Evolutionary conservation across 495 filamentous ascomycete genomes (phyloP).

Genomic region (Collariella sp.): DNA sequence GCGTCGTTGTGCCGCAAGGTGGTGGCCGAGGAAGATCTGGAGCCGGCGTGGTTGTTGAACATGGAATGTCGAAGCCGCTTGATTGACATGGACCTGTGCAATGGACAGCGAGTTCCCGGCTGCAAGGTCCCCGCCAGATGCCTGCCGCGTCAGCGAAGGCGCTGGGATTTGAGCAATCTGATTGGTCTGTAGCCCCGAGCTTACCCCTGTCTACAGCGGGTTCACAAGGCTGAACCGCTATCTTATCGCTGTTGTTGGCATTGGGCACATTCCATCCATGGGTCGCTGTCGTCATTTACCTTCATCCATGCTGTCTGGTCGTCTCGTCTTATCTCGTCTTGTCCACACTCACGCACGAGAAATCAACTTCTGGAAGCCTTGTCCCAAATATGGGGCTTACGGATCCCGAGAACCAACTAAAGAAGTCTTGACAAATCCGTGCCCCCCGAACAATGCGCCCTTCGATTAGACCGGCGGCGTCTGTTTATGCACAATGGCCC

Average conservation of each 20-base stretch:
- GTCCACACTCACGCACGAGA: no score
- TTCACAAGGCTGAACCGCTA: constrained; percentile 12
- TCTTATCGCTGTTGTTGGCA: constrained; percentile 6
- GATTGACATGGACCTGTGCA: no score
- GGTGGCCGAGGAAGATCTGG: background rate
- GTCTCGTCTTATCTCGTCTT: no score
- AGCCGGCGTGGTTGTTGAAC: background rate
- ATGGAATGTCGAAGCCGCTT: background rate
- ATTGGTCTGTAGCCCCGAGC: constrained; percentile 7
- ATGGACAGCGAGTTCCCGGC: background rate
- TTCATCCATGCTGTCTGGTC: no score
- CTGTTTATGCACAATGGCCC: constrained; percentile 24
- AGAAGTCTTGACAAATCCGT: background rate
- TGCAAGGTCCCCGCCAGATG: constrained; percentile 1
- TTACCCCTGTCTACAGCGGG: background rate
- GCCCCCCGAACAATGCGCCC: constrained; percentile 15
- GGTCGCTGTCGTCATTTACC: constrained; percentile 6
- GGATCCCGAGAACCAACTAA: background rate
- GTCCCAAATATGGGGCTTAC: background rate
- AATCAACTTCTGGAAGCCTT: no score
- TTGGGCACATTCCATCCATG: background rate
- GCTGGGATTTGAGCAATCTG: background rate
- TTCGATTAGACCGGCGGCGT: constrained; percentile 2
- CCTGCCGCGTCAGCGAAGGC: background rate
- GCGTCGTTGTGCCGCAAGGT: background rate